A percentile compares a stretch with the other conserved stretches of the same genome.
phyloP scores from a whole-genome alignment of 345 rosid species.

The Pelargonium nanum region DNA sequence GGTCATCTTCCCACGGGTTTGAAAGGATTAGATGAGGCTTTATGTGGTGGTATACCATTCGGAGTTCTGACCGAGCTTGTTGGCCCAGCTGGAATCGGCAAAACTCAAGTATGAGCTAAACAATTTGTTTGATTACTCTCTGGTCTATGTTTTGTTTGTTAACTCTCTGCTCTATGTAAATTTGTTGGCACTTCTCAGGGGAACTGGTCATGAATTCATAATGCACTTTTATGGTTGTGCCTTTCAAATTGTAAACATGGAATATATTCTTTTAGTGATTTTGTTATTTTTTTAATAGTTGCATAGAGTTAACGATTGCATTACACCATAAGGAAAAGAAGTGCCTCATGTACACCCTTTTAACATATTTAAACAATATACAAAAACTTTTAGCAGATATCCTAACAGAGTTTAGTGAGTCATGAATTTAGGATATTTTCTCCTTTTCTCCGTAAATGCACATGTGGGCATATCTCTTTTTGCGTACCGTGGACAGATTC shows the following conservation, averaged over 20 bases:
- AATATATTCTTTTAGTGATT: neutral
- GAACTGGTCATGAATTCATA: no score
- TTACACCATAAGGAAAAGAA: no score
- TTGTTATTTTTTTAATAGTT: neutral
- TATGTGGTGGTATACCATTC: constrained; percentile 74
- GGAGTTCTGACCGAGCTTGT: constrained; percentile 81
- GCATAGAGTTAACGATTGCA: neutral
- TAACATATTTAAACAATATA: no score
- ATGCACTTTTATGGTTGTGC: no score
- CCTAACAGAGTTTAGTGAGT: no score
- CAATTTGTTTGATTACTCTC: neutral
- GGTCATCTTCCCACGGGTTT: constrained; percentile 70
- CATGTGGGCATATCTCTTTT: neutral
- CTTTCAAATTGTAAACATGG: neutral
- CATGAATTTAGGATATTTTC: neutral
- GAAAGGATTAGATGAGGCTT: constrained; percentile 61
- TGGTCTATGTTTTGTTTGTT: neutral
- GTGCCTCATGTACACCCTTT: no score
- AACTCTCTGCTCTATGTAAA: no score
- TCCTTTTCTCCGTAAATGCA: neutral
- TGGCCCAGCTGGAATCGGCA: constrained; percentile 85
- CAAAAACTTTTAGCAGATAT: neutral
- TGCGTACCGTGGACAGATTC: neutral
- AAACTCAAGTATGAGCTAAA: constrained; percentile 47
- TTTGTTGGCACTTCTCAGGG: no score